Conservation (phyloP, 805 yeast genomes). For the Metschnikowia kunwiensis region DNA sequence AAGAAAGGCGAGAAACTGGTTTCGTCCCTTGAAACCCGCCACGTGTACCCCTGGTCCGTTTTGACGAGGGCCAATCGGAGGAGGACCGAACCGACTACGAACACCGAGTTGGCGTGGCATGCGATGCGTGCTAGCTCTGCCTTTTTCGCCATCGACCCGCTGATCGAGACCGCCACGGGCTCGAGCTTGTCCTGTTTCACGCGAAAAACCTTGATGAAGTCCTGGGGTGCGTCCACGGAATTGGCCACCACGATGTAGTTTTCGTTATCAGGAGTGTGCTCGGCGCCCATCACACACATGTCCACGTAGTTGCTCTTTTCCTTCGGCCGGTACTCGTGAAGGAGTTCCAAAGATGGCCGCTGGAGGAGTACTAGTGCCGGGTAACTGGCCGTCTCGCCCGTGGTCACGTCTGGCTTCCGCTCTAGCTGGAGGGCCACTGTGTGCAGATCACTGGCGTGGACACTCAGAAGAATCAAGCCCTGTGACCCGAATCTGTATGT, state of each 20-base stretch:
- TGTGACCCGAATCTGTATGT: constrained; percentile 7
- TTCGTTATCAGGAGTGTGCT: neutral
- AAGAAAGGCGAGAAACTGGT: too few species aligned
- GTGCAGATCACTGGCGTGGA: constrained; percentile 1
- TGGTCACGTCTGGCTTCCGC: neutral
- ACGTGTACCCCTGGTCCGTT: too few species aligned
- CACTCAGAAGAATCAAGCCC: constrained; percentile 7
- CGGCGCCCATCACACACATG: constrained; percentile 5
- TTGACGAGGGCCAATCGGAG: too few species aligned
- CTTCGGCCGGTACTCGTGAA: constrained; percentile 4
- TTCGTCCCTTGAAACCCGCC: too few species aligned
- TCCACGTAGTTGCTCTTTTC: constrained; percentile 4
- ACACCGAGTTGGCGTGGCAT: constrained; percentile 3
- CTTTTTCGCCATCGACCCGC: constrained; percentile 8
- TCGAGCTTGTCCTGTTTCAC: constrained; percentile 4
- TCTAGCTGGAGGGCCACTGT: constrained; percentile 8
- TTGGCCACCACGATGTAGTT: constrained; percentile 10
- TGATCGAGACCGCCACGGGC: neutral
- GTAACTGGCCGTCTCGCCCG: constrained; percentile 3
- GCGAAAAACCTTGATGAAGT: constrained; percentile 4
- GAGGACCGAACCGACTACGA: constrained; percentile 12
- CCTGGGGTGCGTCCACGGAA: neutral
- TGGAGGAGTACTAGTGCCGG: constrained; percentile 9
- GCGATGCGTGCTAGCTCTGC: constrained; percentile 8
- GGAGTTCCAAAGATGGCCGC: constrained; percentile 3